Evolutionary conservation across 179 eudicot species (phyloP).

Genomic region (Spergularia azorica): DNA sequence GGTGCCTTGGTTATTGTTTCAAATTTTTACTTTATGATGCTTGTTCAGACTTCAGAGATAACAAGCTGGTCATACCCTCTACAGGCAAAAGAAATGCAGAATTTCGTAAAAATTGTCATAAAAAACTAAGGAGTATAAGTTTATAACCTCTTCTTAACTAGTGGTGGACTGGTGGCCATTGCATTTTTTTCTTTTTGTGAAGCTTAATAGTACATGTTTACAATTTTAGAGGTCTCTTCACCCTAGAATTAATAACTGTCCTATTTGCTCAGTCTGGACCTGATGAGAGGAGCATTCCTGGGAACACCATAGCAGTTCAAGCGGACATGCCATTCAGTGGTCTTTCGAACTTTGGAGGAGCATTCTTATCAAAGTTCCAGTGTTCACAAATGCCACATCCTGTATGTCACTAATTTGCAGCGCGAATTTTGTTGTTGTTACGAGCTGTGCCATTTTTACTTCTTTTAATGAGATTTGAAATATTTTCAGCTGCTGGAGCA

Average conservation of each 20-base stretch:
- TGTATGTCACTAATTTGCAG: conserved; percentile 39
- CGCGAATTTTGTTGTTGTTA: background rate
- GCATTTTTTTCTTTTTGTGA: background rate
- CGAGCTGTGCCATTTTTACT: background rate
- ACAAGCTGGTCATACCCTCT: too few species aligned
- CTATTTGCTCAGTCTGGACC: conserved; percentile 67
- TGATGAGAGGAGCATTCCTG: conserved; percentile 98
- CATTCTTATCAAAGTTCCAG: conserved; percentile 90
- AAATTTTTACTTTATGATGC: too few species aligned
- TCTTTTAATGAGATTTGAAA: background rate
- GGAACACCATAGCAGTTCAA: conserved; percentile 91
- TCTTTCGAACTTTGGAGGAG: conserved; percentile 80
- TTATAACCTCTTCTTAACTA: too few species aligned
- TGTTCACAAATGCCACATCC: conserved; percentile 97
- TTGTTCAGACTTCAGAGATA: too few species aligned
- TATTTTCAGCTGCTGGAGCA: conserved; percentile 70
- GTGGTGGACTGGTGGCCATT: background rate
- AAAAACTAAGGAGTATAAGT: too few species aligned
- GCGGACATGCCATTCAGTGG: conserved; percentile 90
- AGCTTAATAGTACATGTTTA: background rate
- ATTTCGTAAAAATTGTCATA: too few species aligned
- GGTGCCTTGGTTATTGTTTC: too few species aligned
- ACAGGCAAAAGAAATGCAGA: too few species aligned
- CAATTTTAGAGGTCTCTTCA: background rate
- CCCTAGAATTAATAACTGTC: background rate